phyloP scores from a whole-genome alignment of 164 flowering plant genomes.

The Vitis rupestris region DNA sequence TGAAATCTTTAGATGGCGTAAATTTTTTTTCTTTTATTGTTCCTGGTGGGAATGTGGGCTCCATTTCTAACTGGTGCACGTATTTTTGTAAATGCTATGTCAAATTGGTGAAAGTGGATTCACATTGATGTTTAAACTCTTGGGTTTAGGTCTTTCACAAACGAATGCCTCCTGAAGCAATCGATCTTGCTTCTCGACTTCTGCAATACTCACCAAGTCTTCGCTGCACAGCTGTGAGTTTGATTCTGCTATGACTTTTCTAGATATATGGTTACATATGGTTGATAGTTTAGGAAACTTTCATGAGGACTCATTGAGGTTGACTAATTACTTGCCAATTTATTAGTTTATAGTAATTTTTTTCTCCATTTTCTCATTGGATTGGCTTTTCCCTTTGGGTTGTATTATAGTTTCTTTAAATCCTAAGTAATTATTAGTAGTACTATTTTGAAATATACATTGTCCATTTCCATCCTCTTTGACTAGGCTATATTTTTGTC shows the following conservation, averaged over 20 bases:
- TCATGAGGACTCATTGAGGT: not conserved
- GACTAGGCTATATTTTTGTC: conserved; percentile 1
- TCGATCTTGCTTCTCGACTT: conserved; percentile 65
- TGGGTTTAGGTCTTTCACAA: conserved; percentile 52
- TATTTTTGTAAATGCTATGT: not conserved
- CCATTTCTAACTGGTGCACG: not conserved
- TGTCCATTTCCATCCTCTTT: not conserved
- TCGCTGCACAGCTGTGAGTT: conserved; percentile 66
- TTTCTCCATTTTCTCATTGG: not conserved
- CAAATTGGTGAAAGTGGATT: not conserved
- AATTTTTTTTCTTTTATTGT: not conserved
- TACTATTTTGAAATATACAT: not conserved
- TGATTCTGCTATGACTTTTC: not conserved
- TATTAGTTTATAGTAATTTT: not conserved
- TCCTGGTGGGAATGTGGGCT: not conserved
- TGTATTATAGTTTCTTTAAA: not conserved
- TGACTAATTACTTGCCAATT: not conserved
- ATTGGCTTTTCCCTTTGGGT: not conserved
- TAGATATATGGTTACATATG: not conserved
- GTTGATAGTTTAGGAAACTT: not conserved
- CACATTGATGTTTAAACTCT: not conserved
- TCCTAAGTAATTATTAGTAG: not conserved
- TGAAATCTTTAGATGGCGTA: no score
- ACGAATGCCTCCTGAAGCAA: conserved; percentile 72
- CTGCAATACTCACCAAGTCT: conserved; percentile 73